Evolutionary conservation across 2,329 filamentous ascomycete genomes (phyloP).

Genomic region (Neofusicoccum kwambonambiense): DNA sequence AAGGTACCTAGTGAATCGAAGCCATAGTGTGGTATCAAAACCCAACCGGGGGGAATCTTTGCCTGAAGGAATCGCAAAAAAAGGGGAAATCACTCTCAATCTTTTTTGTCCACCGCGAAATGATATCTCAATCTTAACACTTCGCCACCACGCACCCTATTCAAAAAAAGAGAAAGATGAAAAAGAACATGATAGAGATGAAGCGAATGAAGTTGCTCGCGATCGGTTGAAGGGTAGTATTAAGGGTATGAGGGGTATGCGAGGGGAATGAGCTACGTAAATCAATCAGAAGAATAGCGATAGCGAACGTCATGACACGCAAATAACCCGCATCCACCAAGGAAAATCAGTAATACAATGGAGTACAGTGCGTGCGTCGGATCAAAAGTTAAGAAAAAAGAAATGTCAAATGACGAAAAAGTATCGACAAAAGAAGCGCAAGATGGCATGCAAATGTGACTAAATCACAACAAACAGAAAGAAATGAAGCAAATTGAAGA

Average conservation of each 20-base stretch:
- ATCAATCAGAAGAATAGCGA: conserved; percentile 4
- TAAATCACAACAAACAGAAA: conserved; percentile 13
- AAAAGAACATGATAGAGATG: neutral
- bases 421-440: conserved; percentile 16
- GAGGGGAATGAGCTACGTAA: conserved; percentile 8
- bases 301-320: conserved; percentile 19
- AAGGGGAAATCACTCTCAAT: conserved; percentile 13
- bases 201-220: conserved; percentile 14
- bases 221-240: conserved; percentile 11
- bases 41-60: conserved; percentile 17
- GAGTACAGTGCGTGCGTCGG: conserved; percentile 15
- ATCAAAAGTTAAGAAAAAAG: conserved; percentile 6
- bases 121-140: conserved; percentile 14
- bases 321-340: conserved; percentile 18
- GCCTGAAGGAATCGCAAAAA: conserved; percentile 16
- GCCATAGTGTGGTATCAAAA: conserved; percentile 15
- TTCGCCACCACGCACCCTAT: conserved; percentile 9
- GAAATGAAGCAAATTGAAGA: conserved; percentile 11
- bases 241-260: conserved; percentile 17
- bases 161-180: neutral
- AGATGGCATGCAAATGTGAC: conserved; percentile 14
- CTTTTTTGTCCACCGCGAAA: conserved; percentile 11
- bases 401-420: conserved; percentile 10
- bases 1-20: conserved; percentile 7
- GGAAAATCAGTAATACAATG: conserved; percentile 17